Percentiles rank a stretch among this genome's conserved stretches.
Evolutionary conservation across 805 yeast species (phyloP).

Genomic region (Kluyveromyces siamensis): DNA sequence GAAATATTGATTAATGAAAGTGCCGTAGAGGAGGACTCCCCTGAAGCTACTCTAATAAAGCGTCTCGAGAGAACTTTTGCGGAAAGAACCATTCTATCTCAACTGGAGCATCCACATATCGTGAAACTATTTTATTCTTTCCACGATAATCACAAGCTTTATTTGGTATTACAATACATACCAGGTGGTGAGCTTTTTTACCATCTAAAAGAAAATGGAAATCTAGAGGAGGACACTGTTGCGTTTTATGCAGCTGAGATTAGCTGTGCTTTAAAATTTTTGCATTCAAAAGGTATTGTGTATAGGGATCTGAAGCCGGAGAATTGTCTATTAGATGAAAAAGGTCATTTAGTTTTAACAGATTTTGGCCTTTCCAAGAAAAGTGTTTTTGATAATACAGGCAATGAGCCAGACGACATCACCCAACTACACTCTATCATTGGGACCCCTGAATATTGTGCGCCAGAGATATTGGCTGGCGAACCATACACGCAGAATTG

Average conservation of each 20-base stretch:
- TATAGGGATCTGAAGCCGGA: conserved; percentile 88
- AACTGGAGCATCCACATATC: conserved; percentile 69
- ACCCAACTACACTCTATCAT: conserved; percentile 31
- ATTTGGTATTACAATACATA: conserved; percentile 67
- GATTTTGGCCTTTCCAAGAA: conserved; percentile 72
- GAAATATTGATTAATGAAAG: conserved; percentile 48
- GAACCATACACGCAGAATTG: conserved; percentile 68
- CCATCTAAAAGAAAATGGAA: conserved; percentile 33
- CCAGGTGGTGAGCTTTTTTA: conserved; percentile 79
- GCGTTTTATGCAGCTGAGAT: conserved; percentile 77
- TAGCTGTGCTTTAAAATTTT: conserved; percentile 64
- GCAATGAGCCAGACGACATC: conserved; percentile 22
- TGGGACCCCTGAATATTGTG: conserved; percentile 48
- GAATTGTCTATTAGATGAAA: conserved; percentile 65
- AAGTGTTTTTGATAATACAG: conserved; percentile 10
- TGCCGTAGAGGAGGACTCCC: conserved; percentile 17
- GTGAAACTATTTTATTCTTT: conserved; percentile 76
- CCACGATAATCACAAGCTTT: conserved; percentile 71
- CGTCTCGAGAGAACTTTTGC: conserved; percentile 71
- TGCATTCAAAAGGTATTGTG: conserved; percentile 73
- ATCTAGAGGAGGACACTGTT: conserved; percentile 53
- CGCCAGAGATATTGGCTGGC: conserved; percentile 80
- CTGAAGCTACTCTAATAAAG: conserved; percentile 25
- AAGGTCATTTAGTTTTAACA: conserved; percentile 76
- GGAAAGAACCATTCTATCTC: conserved; percentile 64